These are phyloP conservation scores for Arabis hirsuta DNA, from an alignment of 345 rosid genomes.

Conservation along the genomic window DNA sequence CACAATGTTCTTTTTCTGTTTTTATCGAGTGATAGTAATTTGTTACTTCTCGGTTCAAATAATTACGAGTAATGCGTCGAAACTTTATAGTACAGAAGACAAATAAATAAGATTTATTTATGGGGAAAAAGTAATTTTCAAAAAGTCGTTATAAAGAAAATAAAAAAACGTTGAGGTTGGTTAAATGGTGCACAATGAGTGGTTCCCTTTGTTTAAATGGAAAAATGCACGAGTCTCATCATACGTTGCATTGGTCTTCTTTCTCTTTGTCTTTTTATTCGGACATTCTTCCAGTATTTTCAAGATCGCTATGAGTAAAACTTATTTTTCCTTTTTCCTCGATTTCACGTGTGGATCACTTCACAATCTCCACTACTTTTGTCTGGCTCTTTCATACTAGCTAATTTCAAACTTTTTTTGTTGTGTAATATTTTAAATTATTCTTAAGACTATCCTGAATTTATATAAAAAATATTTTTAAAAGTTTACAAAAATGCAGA, in stretches of 20 bases:
- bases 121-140: neutral
- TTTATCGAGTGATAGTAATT: neutral
- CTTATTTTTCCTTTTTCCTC: slow-evolving; percentile 18
- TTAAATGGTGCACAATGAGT: slow-evolving; percentile 11
- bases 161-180: neutral
- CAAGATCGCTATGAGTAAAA: slow-evolving; percentile 36
- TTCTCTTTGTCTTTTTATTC: slow-evolving; percentile 4
- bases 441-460: no score
- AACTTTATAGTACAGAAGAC: neutral
- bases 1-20: no score
- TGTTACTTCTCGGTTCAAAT: neutral
- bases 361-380: slow-evolving; percentile 37
- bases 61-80: no score
- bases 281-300: slow-evolving; percentile 24
- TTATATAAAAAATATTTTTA: no score
- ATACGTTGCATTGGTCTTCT: slow-evolving; percentile 19
- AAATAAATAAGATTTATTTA: neutral
- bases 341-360: slow-evolving; percentile 67
- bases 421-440: neutral
- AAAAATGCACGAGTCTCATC: slow-evolving; percentile 44
- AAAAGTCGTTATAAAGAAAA: neutral
- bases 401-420: neutral
- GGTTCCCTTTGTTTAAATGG: slow-evolving; percentile 33
- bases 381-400: slow-evolving; percentile 5
- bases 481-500: no score